A percentile compares a stretch with the other conserved stretches of the same genome.
Evolutionary conservation across 2,329 filamentous ascomycete species (phyloP).

Genomic region (Didymella lethalis): DNA sequence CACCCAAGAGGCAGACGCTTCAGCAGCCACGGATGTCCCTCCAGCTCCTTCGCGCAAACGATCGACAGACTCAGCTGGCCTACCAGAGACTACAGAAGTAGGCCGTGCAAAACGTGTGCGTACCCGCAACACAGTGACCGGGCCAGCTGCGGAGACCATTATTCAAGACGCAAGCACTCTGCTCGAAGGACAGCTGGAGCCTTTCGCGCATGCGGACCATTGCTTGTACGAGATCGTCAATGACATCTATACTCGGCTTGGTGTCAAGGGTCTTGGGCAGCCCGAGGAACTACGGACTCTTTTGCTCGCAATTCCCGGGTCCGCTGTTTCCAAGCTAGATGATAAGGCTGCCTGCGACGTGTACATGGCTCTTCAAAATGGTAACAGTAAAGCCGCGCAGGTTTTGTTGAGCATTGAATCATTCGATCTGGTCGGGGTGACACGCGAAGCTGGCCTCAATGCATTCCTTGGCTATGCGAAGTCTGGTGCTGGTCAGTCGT

Average conservation of each 20-base stretch:
- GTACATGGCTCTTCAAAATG: constrained; percentile 48
- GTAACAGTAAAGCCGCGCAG: constrained; percentile 54
- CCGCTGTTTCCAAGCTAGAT: constrained; percentile 26
- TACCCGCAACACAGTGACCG: constrained; percentile 64
- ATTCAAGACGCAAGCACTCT: constrained; percentile 62
- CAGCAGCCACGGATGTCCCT: constrained; percentile 43
- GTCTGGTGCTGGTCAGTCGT: constrained; percentile 52
- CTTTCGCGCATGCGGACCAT: constrained; percentile 64
- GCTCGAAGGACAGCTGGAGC: constrained; percentile 63
- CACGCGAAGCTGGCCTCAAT: constrained; percentile 60
- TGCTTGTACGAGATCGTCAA: constrained; percentile 64
- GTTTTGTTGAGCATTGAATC: constrained; percentile 59
- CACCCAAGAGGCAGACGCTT: constrained; percentile 26
- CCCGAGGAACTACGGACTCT: constrained; percentile 49
- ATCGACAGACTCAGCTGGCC: constrained; percentile 66
- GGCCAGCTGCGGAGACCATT: constrained; percentile 56
- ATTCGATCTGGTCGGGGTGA: constrained; percentile 58
- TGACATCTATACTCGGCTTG: constrained; percentile 61
- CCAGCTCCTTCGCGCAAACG: constrained; percentile 62
- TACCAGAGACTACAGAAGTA: constrained; percentile 65
- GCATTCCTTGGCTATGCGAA: constrained; percentile 66
- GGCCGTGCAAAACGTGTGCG: constrained; percentile 68
- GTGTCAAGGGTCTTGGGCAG: constrained; percentile 56
- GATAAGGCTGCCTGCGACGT: constrained; percentile 55
- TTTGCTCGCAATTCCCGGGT: constrained; percentile 29